Evolutionary conservation across 257 asterid species (phyloP), one percentile per base, ranked within the genome.

Genomic region (Rauvolfia tetraphylla): DNA sequence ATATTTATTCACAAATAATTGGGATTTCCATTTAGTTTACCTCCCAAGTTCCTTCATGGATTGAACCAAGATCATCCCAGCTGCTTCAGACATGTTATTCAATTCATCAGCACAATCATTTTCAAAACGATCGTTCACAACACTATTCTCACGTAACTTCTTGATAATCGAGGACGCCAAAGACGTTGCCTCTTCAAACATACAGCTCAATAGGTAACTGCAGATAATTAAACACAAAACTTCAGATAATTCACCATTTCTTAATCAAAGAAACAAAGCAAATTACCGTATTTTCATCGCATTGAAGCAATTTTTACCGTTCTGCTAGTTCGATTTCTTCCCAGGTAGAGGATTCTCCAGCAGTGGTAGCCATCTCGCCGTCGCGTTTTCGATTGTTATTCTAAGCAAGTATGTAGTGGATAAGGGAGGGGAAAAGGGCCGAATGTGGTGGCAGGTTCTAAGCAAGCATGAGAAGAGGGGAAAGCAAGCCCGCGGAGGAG

Each of bases 31-130:
- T 18, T 34, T 17, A 49, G 76, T 44, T 81, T 73, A 94, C 98
- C 97, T 90, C 74, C 83, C 81, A 58, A 84, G 82, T 70, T 87
- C 90, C 72, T 87, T 87, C 86, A 81, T 78, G 72, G 98, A 92
- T 80, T 92, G 98, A 54, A 89, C 98, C 71, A 92, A 78, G 81
- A 90, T 91, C 98, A 94, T 94, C 31, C 91, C 97, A 44, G 97
- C 91, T 65, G 97, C 90, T 85, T 90, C 97, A 87, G 86, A 75
- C 96, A 88, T 83, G 68, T 87, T 94, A 54, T 71, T 81, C 81
- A 87, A 77, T 44, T 86, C 92, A 77, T 74, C 75, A 66, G 75
- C 83, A 34, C 44, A 53, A 72, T 57, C 63, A 75, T 83, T 83
- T 65, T 75, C 76, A 41, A 73, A 68, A 57, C 61, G 54, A 34